Percentiles rank a stretch among this genome's conserved stretches.
phyloP scores from a whole-genome alignment of 768 basidiomycete genomes.

The Antrodiella citrinella region DNA sequence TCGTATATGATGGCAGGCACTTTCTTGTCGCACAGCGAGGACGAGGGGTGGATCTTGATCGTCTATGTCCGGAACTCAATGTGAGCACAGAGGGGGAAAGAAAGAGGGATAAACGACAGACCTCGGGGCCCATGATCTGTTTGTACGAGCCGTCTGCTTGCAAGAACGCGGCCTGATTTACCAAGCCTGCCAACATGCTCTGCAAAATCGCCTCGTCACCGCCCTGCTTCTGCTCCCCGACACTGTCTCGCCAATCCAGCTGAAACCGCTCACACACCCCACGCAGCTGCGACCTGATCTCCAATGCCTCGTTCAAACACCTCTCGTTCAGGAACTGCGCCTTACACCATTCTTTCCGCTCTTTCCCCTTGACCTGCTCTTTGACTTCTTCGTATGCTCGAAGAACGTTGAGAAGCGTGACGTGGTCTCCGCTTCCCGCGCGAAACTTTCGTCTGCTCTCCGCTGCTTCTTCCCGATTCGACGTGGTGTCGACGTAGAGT shows the following conservation, averaged over 20 bases:
- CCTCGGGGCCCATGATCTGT: conserved; percentile 64
- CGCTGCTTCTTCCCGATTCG: conserved; percentile 64
- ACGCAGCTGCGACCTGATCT: conserved; percentile 75
- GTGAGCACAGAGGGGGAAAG: no score
- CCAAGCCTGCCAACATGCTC: conserved; percentile 69
- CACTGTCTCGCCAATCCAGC: conserved; percentile 49
- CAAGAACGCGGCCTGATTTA: conserved; percentile 76
- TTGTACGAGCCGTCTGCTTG: conserved; percentile 87
- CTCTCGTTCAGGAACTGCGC: conserved; percentile 79
- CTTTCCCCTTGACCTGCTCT: conserved; percentile 11
- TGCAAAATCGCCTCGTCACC: conserved; percentile 56
- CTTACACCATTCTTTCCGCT: conserved; percentile 70
- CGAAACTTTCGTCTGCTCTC: conserved; percentile 72
- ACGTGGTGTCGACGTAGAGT: conserved; percentile 70
- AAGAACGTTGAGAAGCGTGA: conserved; percentile 82
- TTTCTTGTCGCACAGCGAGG: conserved; percentile 73
- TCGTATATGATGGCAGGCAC: conserved; percentile 86
- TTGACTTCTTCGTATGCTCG: conserved; percentile 72
- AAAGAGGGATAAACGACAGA: conserved; percentile 24
- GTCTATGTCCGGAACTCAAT: no score
- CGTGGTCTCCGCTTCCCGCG: conserved; percentile 83
- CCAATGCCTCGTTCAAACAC: conserved; percentile 66
- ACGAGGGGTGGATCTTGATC: conserved; percentile 90
- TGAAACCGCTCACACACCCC: conserved; percentile 50
- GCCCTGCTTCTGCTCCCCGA: conserved; percentile 35